Evolutionary conservation across 2,329 filamentous ascomycete species (phyloP), one percentile per base, ranked within the genome.

Genomic region (Phialophora macrospora): DNA sequence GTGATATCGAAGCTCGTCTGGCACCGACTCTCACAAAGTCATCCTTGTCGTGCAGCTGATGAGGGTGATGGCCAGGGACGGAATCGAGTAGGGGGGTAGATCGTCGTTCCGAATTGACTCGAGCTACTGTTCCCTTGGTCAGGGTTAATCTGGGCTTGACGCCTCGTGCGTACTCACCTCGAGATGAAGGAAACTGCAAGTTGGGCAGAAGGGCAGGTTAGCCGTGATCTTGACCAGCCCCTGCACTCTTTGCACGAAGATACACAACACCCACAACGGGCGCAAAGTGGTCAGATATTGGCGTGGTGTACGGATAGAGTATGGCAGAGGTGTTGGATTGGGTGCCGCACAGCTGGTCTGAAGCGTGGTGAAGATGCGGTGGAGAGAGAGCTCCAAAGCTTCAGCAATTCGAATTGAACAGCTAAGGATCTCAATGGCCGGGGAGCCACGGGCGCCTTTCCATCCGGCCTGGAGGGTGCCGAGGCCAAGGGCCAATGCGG

Each of bases 251-350:
- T 7, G 38, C 38, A 44, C 38, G 20, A 20, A 44, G 17, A 44
- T 51, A 22, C 20, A 26, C 48, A 12, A 22, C 20, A 8, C 9
- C 48, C 20, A 22, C 20, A 17, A 7, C 46, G 26, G 51, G 9
- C 34, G 26, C 41, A 26, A 34, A 55, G 38, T 62, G 52, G 17
- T 48, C n/a, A 49, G 30, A 41, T 28, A 12, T 54, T 34, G 48
- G 58, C 30, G 44, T 60, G 58, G 44, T 60, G 32, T 34, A 52
- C 58, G 51, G 58, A 60, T 60, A 49, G 58, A 60, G 46, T 60
- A 41, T 41, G 58, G 48, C 32, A 52, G 38, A 60, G 58, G 48
- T 60, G 44, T 60, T 49, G 56, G 56, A 49, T 59, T 59, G 56
- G 38, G 46, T 28, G 56, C 20, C 46, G 44, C 41, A 30, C 24